Evolutionary conservation across 345 rosid species (phyloP).

Genomic region (Moricandia moricandioides): DNA sequence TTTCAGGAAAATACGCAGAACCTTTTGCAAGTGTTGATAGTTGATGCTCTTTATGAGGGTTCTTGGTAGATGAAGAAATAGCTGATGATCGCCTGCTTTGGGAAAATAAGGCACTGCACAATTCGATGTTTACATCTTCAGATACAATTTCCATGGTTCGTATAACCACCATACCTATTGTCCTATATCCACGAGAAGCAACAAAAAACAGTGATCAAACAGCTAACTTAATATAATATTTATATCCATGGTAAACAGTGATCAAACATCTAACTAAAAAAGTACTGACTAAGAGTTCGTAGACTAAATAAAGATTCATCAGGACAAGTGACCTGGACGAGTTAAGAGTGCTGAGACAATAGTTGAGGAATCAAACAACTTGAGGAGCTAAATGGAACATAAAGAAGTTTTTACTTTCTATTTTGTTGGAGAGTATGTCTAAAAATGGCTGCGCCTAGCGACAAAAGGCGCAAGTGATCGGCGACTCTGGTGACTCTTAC

Average conservation of each 20-base stretch:
- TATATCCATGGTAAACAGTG: not conserved
- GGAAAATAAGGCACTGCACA: conserved; percentile 62
- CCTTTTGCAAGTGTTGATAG: conserved; percentile 45
- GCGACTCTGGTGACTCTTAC: no score
- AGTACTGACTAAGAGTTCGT: no score
- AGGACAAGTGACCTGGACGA: no score
- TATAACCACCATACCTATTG: conserved; percentile 64
- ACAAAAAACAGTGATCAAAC: conserved; percentile 10
- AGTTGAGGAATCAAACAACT: no score
- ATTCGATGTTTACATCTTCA: conserved; percentile 63
- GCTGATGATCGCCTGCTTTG: conserved; percentile 50
- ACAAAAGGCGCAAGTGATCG: no score
- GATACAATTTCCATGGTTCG: conserved; percentile 58
- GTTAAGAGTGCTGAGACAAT: no score
- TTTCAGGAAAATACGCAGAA: conserved; percentile 68
- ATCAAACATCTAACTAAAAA: no score
- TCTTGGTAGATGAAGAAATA: conserved; percentile 41
- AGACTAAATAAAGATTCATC: no score
- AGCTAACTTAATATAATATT: not conserved
- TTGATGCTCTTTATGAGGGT: conserved; percentile 46
- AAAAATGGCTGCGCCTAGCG: no score
- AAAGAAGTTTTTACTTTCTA: no score
- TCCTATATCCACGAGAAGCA: conserved; percentile 47
- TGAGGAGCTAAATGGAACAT: no score
- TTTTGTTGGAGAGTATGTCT: no score